Conservation (phyloP, 2,329 filamentous ascomycete genomes). For the Hymenoscyphus linearis region DNA sequence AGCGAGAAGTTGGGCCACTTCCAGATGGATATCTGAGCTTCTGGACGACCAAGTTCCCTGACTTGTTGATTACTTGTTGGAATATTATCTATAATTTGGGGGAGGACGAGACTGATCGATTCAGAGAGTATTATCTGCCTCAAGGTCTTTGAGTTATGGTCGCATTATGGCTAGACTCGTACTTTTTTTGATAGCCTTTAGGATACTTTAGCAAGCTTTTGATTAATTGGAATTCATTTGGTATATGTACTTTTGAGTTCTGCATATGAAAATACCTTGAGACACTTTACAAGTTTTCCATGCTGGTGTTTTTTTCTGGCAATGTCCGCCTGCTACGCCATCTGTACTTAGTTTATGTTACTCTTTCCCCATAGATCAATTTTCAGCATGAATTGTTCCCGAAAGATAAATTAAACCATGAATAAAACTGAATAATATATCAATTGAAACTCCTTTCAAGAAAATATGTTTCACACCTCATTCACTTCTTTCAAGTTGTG, state of each 20-base stretch:
- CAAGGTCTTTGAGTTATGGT: conserved; percentile 8
- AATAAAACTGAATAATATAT: no score
- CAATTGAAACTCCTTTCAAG: no score
- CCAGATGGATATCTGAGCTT: conserved; percentile 63
- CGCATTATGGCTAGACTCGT: not conserved
- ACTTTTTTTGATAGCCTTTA: not conserved
- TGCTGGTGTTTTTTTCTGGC: no score
- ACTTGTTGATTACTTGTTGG: conserved; percentile 61
- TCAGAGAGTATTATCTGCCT: conserved; percentile 65
- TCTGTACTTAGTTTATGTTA: no score
- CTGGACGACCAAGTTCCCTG: conserved; percentile 63
- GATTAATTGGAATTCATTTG: not conserved
- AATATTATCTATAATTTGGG: conserved; percentile 52
- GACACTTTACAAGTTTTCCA: not conserved
- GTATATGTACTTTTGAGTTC: not conserved
- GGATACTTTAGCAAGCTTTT: not conserved
- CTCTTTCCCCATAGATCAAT: no score
- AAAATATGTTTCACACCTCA: no score
- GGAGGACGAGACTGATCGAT: conserved; percentile 49
- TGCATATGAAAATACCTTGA: no score
- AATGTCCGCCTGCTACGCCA: no score
- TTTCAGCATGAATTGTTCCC: no score
- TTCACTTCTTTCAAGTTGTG: no score
- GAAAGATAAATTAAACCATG: no score
- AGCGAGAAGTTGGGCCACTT: conserved; percentile 57